These are phyloP conservation scores for Corchorus capsularis DNA, from an alignment of 345 rosid species.

Conservation along the genomic window DNA sequence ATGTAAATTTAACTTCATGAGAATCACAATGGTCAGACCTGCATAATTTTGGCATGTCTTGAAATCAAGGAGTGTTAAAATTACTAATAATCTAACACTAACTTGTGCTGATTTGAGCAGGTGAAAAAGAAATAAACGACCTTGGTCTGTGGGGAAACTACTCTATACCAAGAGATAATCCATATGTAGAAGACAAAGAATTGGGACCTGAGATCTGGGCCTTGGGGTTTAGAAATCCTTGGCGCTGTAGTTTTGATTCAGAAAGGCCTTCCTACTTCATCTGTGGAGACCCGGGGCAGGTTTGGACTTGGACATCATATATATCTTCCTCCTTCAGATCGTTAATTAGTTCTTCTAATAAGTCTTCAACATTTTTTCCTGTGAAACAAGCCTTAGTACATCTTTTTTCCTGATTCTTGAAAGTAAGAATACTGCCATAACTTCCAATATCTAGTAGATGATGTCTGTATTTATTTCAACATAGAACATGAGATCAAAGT, in stretches of 20 bases:
- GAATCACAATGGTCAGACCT: neutral
- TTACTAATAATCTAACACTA: neutral
- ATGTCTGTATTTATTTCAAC: too few species aligned
- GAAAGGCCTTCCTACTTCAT: slow-evolving; percentile 51
- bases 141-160: slow-evolving; percentile 60
- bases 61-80: neutral
- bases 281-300: slow-evolving; percentile 63
- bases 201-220: slow-evolving; percentile 61
- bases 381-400: too few species aligned
- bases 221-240: slow-evolving; percentile 54
- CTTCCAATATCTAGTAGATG: too few species aligned
- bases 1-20: neutral
- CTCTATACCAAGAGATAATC: slow-evolving; percentile 53
- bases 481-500: too few species aligned
- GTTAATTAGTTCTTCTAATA: neutral
- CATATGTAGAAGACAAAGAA: slow-evolving; percentile 39
- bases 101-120: slow-evolving; percentile 26
- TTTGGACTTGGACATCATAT: slow-evolving; percentile 4
- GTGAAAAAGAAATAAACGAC: slow-evolving; percentile 25
- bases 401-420: too few species aligned
- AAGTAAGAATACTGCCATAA: too few species aligned
- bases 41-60: neutral
- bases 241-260: slow-evolving; percentile 65
- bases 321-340: neutral
- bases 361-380: too few species aligned